Evolutionary conservation across 495 filamentous ascomycete genomes (phyloP), one percentile per base, ranked within the genome.

Genomic region (Xylaria venustula): DNA sequence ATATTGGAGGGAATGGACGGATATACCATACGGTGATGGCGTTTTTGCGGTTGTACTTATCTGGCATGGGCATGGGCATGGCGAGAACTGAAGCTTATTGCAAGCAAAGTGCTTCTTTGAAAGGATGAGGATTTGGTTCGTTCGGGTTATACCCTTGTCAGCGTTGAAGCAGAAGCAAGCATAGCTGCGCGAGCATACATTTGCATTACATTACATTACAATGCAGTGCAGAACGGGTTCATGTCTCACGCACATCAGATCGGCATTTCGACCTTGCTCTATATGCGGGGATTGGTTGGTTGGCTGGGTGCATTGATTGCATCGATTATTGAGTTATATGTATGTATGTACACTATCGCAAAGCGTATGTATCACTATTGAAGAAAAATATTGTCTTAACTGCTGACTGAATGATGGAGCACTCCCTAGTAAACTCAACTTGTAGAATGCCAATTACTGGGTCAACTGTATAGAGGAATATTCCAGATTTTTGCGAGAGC

Each of bases 1-100:
- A 22, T 30, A 52, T 51, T 41, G 22, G 46, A 30, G 30, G 37
- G 23, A 23, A 36, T 46, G 23, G 25, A 42, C 20, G 11, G 51
- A 59, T 65, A 58, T 69, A 69, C 57, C 62, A 64, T 58, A 61
- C 34, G 62, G 57, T 51, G 61, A 50, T 46, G 69, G 69, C 69
- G 69, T 71, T 71, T 20, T 34, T 58, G 60, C 58, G 40, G 62
- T 54, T 46, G 46, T 42, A 30, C n/a, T 23, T 22, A 28, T 28
- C 20, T n/a, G 23, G 19, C 46, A 20, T 42, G 45, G 34, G 14
- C 56, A 41, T 37, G 44, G 32, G 32, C 3, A n/a, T 34, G n/a
- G n/a, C 7, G 23, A 49, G 56, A 30, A 48, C 3, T 7, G 34
- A 58, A 25, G 45, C 30, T n/a, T n/a, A n/a, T n/a, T n/a, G n/a